These are phyloP conservation scores for Triticum monococcum DNA, from an alignment of 176 grass and related monocot genomes.

Conservation along the genomic window DNA sequence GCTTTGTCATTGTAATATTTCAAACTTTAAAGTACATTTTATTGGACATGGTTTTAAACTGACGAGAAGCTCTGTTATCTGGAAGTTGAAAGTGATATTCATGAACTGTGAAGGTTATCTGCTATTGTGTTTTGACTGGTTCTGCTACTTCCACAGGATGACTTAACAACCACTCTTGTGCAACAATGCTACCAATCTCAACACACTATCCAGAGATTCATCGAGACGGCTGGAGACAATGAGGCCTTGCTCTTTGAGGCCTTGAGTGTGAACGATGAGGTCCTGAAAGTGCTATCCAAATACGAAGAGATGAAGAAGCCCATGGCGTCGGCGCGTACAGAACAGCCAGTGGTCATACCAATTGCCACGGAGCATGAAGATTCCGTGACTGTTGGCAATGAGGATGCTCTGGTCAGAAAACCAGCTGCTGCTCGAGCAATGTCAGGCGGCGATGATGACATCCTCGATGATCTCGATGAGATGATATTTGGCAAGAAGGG, in stretches of 20 bases:
- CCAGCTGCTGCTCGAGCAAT: conserved; percentile 54
- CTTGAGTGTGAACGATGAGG: conserved; percentile 92
- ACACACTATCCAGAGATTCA: conserved; percentile 84
- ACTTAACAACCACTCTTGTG: conserved; percentile 79
- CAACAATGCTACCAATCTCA: conserved; percentile 91
- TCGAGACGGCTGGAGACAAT: conserved; percentile 72
- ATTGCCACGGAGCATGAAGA: conserved; percentile 86
- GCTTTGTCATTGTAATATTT: not conserved
- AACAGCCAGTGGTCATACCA: conserved; percentile 77
- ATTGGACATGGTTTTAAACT: not conserved
- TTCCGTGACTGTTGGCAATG: conserved; percentile 39
- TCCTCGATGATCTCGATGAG: conserved; percentile 84
- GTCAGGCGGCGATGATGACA: conserved; percentile 79
- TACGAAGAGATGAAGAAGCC: conserved; percentile 83
- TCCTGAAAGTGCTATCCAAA: conserved; percentile 79
- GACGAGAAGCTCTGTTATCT: not conserved
- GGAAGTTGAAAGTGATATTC: not conserved
- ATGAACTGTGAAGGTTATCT: conserved; percentile 2
- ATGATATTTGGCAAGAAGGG: conserved; percentile 98
- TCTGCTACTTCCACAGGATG: conserved; percentile 57
- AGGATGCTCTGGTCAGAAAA: conserved; percentile 80
- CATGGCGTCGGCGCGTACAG: conserved; percentile 22
- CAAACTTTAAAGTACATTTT: not conserved
- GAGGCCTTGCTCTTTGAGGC: conserved; percentile 93
- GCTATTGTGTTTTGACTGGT: conserved; percentile 19